phyloP scores from a whole-genome alignment of 192 early-diverging fungal species.

The Rhizophagus clarus region DNA sequence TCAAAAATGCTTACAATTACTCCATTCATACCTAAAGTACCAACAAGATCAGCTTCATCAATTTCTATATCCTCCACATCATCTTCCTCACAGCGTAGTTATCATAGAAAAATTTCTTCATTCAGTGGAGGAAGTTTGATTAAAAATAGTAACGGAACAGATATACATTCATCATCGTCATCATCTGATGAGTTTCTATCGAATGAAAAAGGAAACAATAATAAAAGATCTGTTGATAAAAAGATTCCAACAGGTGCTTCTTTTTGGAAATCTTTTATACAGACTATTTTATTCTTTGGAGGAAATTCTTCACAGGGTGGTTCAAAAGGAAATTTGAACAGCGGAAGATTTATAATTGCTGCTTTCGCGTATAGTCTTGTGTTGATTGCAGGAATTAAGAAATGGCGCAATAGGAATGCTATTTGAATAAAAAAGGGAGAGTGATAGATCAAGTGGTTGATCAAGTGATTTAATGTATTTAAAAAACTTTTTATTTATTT shows the following conservation, averaged over 20 bases:
- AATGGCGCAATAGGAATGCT: not conserved
- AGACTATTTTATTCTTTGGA: not conserved
- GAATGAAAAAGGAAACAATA: not conserved
- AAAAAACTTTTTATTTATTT: no score
- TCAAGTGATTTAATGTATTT: no score
- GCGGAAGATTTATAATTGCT: not conserved
- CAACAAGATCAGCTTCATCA: not conserved
- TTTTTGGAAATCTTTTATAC: conserved; percentile 2
- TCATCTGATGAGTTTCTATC: not conserved
- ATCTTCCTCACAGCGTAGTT: not conserved
- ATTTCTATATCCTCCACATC: not conserved
- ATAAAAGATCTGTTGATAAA: not conserved
- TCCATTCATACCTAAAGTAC: not conserved
- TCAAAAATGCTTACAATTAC: not conserved
- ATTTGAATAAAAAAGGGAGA: not conserved
- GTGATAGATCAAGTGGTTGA: no score
- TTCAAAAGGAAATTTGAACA: not conserved
- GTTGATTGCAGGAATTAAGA: not conserved
- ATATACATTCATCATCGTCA: not conserved
- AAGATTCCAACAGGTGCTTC: not conserved
- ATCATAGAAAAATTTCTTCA: not conserved
- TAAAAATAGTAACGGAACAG: not conserved
- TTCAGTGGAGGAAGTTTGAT: not conserved
- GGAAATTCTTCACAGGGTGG: not conserved
- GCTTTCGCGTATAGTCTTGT: not conserved